These are phyloP conservation scores for Colletotrichum sp. DNA, from an alignment of 2,329 filamentous ascomycete genomes.

Conservation along the genomic window DNA sequence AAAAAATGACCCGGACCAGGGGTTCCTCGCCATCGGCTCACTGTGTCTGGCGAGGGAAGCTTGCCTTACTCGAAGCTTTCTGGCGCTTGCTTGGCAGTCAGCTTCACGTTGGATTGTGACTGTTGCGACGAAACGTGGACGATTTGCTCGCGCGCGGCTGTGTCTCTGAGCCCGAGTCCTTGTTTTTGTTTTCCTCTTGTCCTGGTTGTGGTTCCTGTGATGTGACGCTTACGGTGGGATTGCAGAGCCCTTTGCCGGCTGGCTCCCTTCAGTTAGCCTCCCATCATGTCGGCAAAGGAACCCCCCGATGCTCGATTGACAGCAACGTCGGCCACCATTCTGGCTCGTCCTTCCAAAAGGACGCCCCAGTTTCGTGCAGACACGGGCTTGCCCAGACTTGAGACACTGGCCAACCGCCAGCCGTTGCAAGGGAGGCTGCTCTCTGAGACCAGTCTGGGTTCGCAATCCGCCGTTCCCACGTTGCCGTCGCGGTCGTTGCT, in stretches of 20 bases:
- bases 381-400: constrained; percentile 18
- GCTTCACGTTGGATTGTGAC: background rate
- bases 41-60: background rate
- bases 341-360: background rate
- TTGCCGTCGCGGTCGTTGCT: background rate
- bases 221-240: constrained; percentile 3
- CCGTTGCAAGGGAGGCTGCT: background rate
- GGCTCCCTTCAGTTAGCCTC: background rate
- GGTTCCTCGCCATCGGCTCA: background rate
- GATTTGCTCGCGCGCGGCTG: background rate
- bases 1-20: background rate
- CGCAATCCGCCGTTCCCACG: background rate
- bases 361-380: constrained; percentile 19
- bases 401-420: background rate
- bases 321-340: background rate
- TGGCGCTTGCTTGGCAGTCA: background rate
- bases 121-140: background rate
- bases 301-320: background rate
- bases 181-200: background rate
- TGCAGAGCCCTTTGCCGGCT: background rate
- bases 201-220: background rate
- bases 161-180: background rate
- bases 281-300: background rate
- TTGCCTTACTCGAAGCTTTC: background rate
- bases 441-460: background rate